phyloP scores from a whole-genome alignment of 2,329 filamentous ascomycete genomes.

The Iodosphaeria phyllophila region DNA sequence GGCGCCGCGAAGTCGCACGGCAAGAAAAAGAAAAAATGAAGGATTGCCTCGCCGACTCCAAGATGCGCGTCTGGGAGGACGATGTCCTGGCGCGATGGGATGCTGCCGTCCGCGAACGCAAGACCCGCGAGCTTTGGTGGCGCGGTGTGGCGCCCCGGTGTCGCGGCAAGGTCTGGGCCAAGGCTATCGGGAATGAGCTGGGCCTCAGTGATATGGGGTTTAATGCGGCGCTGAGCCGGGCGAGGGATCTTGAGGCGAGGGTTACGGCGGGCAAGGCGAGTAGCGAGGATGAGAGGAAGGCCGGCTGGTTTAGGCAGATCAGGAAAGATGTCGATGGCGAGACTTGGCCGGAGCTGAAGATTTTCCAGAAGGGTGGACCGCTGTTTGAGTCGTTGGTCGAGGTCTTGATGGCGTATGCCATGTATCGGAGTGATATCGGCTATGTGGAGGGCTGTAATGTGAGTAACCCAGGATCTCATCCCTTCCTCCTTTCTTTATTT shows the following conservation, averaged over 20 bases:
- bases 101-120: constrained; percentile 45
- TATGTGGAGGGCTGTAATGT: constrained; percentile 60
- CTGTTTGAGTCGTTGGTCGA: constrained; percentile 50
- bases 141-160: constrained; percentile 54
- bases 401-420: constrained; percentile 59
- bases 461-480: constrained; percentile 16
- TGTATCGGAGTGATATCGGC: constrained; percentile 69
- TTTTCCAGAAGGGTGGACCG: constrained; percentile 49
- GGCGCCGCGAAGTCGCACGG: constrained; percentile 34
- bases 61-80: constrained; percentile 53
- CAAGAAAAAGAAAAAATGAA: constrained; percentile 34
- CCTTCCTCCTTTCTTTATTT: constrained; percentile 1
- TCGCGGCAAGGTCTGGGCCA: constrained; percentile 50
- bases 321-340: constrained; percentile 40
- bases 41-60: constrained; percentile 23
- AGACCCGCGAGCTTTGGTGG: constrained; percentile 68
- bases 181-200: constrained; percentile 56
- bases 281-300: constrained; percentile 34
- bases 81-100: constrained; percentile 63
- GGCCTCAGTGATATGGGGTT: constrained; percentile 49
- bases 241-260: constrained; percentile 39
- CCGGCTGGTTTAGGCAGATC: constrained; percentile 44
- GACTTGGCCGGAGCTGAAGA: constrained; percentile 54
- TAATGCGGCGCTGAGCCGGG: constrained; percentile 49
- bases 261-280: constrained; percentile 30